phyloP scores from a whole-genome alignment of 352 stramenopile species.

The Aphanomyces stellatus region DNA sequence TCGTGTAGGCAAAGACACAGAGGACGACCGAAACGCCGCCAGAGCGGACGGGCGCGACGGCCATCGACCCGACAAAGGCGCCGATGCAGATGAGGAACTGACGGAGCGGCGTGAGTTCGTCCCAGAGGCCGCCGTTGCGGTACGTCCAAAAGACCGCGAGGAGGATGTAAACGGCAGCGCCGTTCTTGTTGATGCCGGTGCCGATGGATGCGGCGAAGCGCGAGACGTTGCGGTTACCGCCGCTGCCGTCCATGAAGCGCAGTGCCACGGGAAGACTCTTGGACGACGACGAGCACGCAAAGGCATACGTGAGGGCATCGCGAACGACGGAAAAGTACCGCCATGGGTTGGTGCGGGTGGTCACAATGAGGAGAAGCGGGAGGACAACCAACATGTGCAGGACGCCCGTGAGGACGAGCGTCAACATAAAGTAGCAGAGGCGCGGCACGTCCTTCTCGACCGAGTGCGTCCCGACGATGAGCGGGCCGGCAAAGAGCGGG shows the following conservation, averaged over 20 bases:
- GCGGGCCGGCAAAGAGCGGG: conserved; percentile 54
- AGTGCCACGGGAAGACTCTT: not conserved
- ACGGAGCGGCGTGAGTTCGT: not conserved
- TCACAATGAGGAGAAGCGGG: conserved; percentile 39
- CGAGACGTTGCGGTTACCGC: not conserved
- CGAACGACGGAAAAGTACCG: conserved; percentile 52
- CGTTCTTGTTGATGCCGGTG: conserved; percentile 5
- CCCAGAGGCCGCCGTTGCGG: not conserved
- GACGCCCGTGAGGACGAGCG: conserved; percentile 34
- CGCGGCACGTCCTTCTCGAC: conserved; percentile 39
- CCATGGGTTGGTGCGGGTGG: conserved; percentile 56
- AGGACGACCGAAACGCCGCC: not conserved
- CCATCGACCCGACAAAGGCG: not conserved
- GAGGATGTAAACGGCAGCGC: not conserved
- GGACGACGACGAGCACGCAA: conserved; percentile 55
- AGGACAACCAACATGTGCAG: conserved; percentile 60
- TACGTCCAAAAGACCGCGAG: not conserved
- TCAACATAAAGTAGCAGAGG: conserved; percentile 33
- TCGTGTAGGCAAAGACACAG: not conserved
- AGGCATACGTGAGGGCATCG: conserved; percentile 52
- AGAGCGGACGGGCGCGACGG: not conserved
- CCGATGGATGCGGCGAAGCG: not conserved
- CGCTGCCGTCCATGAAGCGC: not conserved
- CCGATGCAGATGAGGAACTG: not conserved
- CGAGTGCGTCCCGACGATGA: conserved; percentile 34